Percentiles rank a stretch among this genome's conserved stretches.
Conservation (phyloP, 1,284 basidiomycete genomes). For the Trametes versicolor region DNA sequence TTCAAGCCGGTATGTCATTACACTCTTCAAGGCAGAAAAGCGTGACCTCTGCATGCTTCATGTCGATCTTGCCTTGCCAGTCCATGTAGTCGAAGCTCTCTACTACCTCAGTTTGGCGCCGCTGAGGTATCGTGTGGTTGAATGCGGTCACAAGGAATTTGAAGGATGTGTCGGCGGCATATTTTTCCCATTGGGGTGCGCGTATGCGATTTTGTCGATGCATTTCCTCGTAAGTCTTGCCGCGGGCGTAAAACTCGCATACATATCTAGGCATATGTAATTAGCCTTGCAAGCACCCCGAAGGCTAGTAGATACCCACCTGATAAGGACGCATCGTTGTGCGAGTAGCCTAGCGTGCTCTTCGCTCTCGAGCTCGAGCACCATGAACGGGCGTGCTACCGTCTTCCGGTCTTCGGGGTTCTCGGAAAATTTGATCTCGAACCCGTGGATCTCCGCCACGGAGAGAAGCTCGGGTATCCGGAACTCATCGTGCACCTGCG, state of each 20-base stretch:
- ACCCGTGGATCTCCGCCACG: conserved; percentile 72
- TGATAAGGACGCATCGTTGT: conserved; percentile 84
- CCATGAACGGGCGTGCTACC: conserved; percentile 74
- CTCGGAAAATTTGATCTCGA: conserved; percentile 59
- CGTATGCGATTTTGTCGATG: conserved; percentile 65
- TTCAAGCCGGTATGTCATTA: conserved; percentile 47
- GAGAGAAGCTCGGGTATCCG: conserved; percentile 83
- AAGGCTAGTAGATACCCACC: conserved; percentile 56
- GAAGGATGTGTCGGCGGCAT: conserved; percentile 76
- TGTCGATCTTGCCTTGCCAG: conserved; percentile 84
- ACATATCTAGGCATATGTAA: conserved; percentile 65
- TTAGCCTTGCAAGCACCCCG: conserved; percentile 24
- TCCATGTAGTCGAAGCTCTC: conserved; percentile 90
- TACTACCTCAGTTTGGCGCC: conserved; percentile 74
- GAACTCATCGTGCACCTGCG: conserved; percentile 83
- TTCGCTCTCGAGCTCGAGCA: conserved; percentile 75
- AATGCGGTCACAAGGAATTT: conserved; percentile 83
- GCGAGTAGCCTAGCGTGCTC: conserved; percentile 81
- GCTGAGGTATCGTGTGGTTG: conserved; percentile 78
- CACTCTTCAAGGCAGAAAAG: conserved; percentile 94
- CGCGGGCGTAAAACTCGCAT: conserved; percentile 81
- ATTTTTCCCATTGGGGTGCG: conserved; percentile 65
- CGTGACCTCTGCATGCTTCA: conserved; percentile 84
- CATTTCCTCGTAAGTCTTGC: conserved; percentile 73
- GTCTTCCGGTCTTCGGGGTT: conserved; percentile 56